Base-by-base conservation (phyloP, 2,329 filamentous ascomycete genomes). In the Neonectria faginata region DNA sequence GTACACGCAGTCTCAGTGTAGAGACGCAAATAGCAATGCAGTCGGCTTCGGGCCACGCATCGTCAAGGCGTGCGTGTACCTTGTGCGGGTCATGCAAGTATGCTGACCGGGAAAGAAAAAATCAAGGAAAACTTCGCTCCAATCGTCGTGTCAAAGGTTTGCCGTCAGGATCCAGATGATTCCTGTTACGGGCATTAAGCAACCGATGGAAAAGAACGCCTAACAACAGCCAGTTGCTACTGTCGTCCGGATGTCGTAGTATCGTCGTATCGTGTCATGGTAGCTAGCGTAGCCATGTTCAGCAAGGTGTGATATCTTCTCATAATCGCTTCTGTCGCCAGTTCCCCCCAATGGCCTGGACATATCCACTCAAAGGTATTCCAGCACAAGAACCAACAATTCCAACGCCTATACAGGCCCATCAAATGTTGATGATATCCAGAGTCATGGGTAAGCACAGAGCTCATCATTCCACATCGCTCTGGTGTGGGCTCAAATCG, bases 391-490 rank as follows among this genome's bases (percentile, higher is more conserved):
- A 65, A 65, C 53, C 62, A 53, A 66, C 52, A 58, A 60, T 67
- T 66, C 53, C 56, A 67, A 64, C 58, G 57, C 64, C 67, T 58
- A 69, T 62, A 64, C 57, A 67, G 57, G 59, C 61, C 62, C 56
- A 58, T 52, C 56, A 62, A 68, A 57, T 67, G 67, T 67, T 71
- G 64, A 57, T 66, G 60, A 59, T 78, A 78, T 79, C 74, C 77
- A 79, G 78, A 70, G 74, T 74, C 65, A 64, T 73, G 71, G 73
- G 69, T 64, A 67, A 70, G 62, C 67, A 62, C 67, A 73, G 64
- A 56, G 31, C 16, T 53, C 52, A 12, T 16, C 12, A 45, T 27
- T 20, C 33, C n/a, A 16, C 42, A 11, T 31, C 20, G 31, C 22
- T 20, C 22, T 41, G 36, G 16, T 54, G 12, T 42, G 50, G 12